Conservation (phyloP, 2,329 filamentous ascomycete genomes). For the Fusarium phyllophilum region DNA sequence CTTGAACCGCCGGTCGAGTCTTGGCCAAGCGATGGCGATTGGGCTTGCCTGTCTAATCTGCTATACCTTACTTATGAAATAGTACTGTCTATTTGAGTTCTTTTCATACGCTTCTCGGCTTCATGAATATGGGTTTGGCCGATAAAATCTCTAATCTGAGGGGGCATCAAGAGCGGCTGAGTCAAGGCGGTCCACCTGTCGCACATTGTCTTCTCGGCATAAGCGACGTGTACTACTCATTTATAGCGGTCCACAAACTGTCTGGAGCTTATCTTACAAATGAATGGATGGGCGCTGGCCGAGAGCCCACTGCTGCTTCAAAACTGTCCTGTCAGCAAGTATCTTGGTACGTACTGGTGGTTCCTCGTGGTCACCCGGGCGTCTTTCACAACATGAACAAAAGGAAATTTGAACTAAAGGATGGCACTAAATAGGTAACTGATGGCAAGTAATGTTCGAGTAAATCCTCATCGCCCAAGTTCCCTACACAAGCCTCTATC, state of each 20-base stretch:
- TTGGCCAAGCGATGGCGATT: not conserved
- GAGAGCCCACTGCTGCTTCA: no score
- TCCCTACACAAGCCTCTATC: not conserved
- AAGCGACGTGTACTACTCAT: no score
- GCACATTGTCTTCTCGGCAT: no score
- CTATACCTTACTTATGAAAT: rapidly evolving
- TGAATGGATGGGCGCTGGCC: no score
- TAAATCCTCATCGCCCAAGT: rapidly evolving
- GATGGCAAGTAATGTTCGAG: rapidly evolving
- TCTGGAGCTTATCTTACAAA: no score
- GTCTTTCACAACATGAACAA: no score
- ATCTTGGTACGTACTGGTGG: no score
- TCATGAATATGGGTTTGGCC: not conserved
- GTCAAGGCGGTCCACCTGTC: not conserved
- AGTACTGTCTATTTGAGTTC: rapidly evolving
- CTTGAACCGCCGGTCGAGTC: not conserved
- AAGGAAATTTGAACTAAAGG: not conserved
- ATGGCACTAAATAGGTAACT: not conserved
- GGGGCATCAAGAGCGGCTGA: not conserved
- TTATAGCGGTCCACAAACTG: no score
- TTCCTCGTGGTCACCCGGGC: no score
- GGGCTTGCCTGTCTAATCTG: rapidly evolving
- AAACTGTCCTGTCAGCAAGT: no score
- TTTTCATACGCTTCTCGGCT: rapidly evolving
- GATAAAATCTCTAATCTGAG: rapidly evolving